Evolutionary conservation across 1,284 basidiomycete species (phyloP).

Genomic region (Laetiporus sulphureus): DNA sequence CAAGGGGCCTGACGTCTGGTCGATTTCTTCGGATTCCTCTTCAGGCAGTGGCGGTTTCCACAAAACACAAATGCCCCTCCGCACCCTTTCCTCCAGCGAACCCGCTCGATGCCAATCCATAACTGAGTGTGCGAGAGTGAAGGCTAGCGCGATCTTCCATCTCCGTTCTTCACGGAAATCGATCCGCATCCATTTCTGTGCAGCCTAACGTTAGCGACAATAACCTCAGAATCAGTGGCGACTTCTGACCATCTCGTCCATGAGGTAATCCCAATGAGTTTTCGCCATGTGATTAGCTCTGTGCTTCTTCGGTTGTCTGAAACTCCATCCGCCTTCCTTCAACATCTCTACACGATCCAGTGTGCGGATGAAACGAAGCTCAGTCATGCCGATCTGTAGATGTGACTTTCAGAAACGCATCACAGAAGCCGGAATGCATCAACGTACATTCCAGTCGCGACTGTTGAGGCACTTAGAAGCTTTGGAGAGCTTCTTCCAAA

Average conservation of each 20-base stretch:
- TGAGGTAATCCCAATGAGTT: slow-evolving; percentile 91
- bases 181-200: slow-evolving; percentile 90
- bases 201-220: background rate
- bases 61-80: slow-evolving; percentile 61
- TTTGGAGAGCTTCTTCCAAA: slow-evolving; percentile 58
- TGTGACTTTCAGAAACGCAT: slow-evolving; percentile 1
- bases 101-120: slow-evolving; percentile 83
- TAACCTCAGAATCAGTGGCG: slow-evolving; percentile 7
- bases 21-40: slow-evolving; percentile 19
- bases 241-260: slow-evolving; percentile 87
- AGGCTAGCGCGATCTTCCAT: slow-evolving; percentile 89
- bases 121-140: slow-evolving; percentile 79
- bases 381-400: slow-evolving; percentile 64
- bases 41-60: slow-evolving; percentile 47
- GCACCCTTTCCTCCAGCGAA: slow-evolving; percentile 56
- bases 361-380: slow-evolving; percentile 71
- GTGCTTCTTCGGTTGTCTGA: slow-evolving; percentile 94
- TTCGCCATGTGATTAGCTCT: slow-evolving; percentile 78
- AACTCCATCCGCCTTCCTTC: slow-evolving; percentile 85
- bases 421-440: slow-evolving; percentile 4
- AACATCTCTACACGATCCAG: slow-evolving; percentile 84
- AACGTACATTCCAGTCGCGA: slow-evolving; percentile 75
- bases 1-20: slow-evolving; percentile 17
- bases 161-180: slow-evolving; percentile 92
- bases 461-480: slow-evolving; percentile 72